Evolutionary conservation across 179 eudicot genomes (phyloP).

Genomic region (Carnegiea gigantea): DNA sequence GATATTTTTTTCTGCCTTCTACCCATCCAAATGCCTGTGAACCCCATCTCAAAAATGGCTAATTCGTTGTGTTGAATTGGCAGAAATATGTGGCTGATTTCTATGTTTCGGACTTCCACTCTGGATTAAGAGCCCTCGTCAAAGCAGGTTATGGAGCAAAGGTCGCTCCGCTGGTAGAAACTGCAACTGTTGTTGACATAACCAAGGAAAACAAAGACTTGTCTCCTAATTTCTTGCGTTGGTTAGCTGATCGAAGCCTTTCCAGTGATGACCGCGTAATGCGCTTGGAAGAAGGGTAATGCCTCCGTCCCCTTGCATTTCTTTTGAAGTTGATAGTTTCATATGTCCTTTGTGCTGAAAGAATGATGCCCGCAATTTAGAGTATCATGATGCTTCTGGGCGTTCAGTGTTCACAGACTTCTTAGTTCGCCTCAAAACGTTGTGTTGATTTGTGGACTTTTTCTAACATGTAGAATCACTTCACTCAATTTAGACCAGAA

Average conservation of each 20-base stretch:
- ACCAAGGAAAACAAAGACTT: conserved; percentile 62
- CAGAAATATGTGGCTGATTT: conserved; percentile 90
- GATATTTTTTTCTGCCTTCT: not conserved
- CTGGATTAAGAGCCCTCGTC: conserved; percentile 92
- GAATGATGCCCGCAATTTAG: not conserved
- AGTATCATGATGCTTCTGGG: not conserved
- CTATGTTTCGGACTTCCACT: conserved; percentile 83
- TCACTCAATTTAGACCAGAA: not conserved
- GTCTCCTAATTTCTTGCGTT: conserved; percentile 73
- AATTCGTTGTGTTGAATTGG: conserved; percentile 9
- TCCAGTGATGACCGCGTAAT: conserved; percentile 80
- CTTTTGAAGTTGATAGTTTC: not conserved
- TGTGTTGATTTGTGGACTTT: no score
- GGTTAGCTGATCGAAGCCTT: conserved; percentile 85
- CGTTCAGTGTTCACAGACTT: not conserved
- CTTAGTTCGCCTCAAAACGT: no score
- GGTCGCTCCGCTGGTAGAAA: conserved; percentile 75
- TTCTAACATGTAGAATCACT: not conserved
- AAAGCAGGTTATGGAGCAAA: conserved; percentile 92
- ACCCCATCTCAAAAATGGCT: conserved; percentile 14
- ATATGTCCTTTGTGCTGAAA: not conserved
- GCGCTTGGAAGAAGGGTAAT: conserved; percentile 93
- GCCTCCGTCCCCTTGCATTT: conserved; percentile 7
- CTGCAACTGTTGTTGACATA: conserved; percentile 58
- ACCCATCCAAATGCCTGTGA: not conserved